Base-by-base conservation (phyloP, 2,329 filamentous ascomycete genomes). In the Phyllosticta citrichinensis region DNA sequence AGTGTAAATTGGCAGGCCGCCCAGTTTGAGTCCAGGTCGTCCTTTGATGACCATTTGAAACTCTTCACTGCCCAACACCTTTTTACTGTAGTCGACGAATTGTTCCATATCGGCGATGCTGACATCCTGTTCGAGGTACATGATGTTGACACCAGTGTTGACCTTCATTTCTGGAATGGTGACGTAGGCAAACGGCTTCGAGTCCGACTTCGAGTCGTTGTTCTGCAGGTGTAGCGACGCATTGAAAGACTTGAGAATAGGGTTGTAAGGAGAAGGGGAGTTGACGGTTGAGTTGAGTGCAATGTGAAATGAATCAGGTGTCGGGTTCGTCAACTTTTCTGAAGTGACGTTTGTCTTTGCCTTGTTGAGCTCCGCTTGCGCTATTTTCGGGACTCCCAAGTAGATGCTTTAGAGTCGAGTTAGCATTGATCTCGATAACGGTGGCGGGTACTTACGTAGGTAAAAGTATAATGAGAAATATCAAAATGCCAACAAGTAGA, bases 301-400 rank as follows among this genome's bases (percentile, higher is more conserved):
- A 10, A 85, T 68, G 20, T 76, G 69, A 58, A 85, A 74, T 1
- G 76, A 72, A 10, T 81, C 69, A 1, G 80, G 69, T 0, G 74
- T 72, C 6, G 83, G 82, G 14, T 81, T 69, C 17, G 74, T 76
- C 63, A 85, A 79, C 50, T 76, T 66, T 68, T 84, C 76, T n/a
- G 73, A 70, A 1, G 74, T 78, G 63, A 85, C 75, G 30, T 76
- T 71, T 25, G 86, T 71, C 3, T 73, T 77, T 1, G 83, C 79
- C 33, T 76, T 70, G 65, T 83, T 77, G 66, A 86, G 77, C 57
- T 79, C 77, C 51, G 70, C 62, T 66, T 85, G 83, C 35, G 82
- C 82, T 62, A 82, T 82, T 33, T 79, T 77, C 19, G 83, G 83
- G 66, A 85, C 82, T 2, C 70, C 83, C 57, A 85, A 83, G 66